Evolutionary conservation across 495 filamentous ascomycete genomes (phyloP), one percentile per base, ranked within the genome.

Genomic region (Corynascus novoguineensis): DNA sequence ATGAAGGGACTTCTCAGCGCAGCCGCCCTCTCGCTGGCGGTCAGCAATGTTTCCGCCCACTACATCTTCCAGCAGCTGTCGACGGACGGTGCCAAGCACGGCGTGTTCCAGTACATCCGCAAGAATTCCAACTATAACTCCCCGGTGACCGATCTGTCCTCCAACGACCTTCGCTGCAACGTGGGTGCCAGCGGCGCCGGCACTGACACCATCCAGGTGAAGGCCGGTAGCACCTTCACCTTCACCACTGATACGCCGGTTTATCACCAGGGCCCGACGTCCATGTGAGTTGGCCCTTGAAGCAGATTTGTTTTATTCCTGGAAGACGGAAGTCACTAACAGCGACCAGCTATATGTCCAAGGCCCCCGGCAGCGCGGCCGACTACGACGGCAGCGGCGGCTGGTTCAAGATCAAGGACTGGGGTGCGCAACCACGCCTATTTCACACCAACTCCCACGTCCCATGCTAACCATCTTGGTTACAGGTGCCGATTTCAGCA

Each of bases 211-310:
- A 59, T 75, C 2, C 70, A 71, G 1, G 63, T 82, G 7, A 71
- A 73, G 49, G 77, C 82, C 5, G 82, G 82, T 0, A 71, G 74
- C 31, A 67, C 65, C 4, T 68, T 83, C 56, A 77, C 76, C 22
- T 83, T 81, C 61, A 72, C 65, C 24, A 68, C 71, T 14, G 78
- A 80, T 63, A 73, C 69, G 0, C 71, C 82, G 3, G 81, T 83
- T 21, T 85, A 84, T 61, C 82, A 85, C 65, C 80, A 84, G 49
- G 82, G 82, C 0, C 82, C 82, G 2, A 62, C 80, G 24, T 74
- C 78, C 6, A 67, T 82, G 64, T 82, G 68, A 54, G 69, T 66
- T 11, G 15, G 24, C 24, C 27, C 6, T 4, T 2, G 1, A 42
- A 24, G 28, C 3, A 2, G n/a, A n/a, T n/a, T n/a, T n/a, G n/a